Conservation (phyloP, 441 rosid genomes). For the California macrophylla region DNA sequence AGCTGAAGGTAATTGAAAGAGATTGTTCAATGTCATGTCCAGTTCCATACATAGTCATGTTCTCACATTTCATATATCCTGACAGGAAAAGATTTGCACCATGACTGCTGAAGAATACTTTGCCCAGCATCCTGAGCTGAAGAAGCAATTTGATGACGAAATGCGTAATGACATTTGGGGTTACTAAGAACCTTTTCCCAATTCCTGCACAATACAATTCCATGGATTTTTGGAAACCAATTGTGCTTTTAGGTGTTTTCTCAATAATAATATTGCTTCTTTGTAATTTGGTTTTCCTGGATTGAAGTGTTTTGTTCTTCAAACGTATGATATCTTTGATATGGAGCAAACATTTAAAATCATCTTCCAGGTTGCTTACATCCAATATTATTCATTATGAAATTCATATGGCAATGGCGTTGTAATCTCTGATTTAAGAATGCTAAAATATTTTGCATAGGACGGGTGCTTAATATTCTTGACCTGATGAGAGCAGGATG, state of each 20-base stretch:
- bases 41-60: neutral
- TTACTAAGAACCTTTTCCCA: conserved; percentile 30
- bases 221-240: conserved; percentile 9
- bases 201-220: neutral
- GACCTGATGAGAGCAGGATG: too few species aligned
- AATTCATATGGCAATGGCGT: too few species aligned
- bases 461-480: too few species aligned
- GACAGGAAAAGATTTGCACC: conserved; percentile 83
- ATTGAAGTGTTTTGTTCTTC: neutral
- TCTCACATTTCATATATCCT: neutral
- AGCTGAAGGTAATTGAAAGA: conserved; percentile 52
- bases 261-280: neutral
- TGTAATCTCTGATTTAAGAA: too few species aligned
- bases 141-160: conserved; percentile 92
- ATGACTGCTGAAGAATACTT: conserved; percentile 99
- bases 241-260: neutral
- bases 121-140: conserved; percentile 85
- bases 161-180: conserved; percentile 88
- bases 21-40: neutral
- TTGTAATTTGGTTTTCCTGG: neutral
- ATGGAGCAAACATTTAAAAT: neutral
- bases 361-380: neutral
- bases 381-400: neutral
- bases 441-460: too few species aligned
- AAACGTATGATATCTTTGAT: neutral